These are phyloP conservation scores for Echium plantagineum DNA, from an alignment of 257 asterid genomes.

Conservation along the genomic window DNA sequence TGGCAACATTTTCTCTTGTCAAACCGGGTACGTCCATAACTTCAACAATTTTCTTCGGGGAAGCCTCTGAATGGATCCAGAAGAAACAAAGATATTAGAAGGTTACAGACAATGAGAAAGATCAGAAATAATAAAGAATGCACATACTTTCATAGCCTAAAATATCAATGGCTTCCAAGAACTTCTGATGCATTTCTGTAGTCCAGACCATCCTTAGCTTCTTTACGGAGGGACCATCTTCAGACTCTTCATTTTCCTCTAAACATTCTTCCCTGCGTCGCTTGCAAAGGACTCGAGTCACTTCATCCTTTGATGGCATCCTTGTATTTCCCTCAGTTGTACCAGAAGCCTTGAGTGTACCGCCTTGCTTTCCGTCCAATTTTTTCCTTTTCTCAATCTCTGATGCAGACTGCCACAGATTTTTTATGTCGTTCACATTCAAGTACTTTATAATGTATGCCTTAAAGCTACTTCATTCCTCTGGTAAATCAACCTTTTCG, in stretches of 20 bases:
- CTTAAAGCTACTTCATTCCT: constrained; percentile 19
- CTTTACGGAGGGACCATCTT: constrained; percentile 19
- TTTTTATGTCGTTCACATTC: constrained; percentile 16
- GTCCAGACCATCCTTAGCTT: constrained; percentile 61
- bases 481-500: constrained; percentile 19
- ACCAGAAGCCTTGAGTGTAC: not conserved
- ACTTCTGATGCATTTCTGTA: constrained; percentile 43
- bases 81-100: not conserved
- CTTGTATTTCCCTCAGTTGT: constrained; percentile 12
- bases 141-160: constrained; percentile 43
- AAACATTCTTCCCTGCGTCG: constrained; percentile 11
- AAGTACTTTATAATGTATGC: constrained; percentile 24
- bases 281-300: constrained; percentile 3
- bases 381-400: constrained; percentile 18
- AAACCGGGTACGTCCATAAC: not conserved
- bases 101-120: not conserved
- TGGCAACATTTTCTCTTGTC: not conserved
- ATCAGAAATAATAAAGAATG: not conserved
- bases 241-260: constrained; percentile 13
- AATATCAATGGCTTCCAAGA: constrained; percentile 42
- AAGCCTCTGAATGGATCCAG: too few relatives aligned
- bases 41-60: not conserved
- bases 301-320: constrained; percentile 11
- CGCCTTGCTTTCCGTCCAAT: not conserved
- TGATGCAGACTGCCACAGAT: constrained; percentile 32